A percentile compares a stretch with the other conserved stretches of the same genome.
These are phyloP conservation scores for Penicillium robsamsonii DNA, from an alignment of 495 filamentous ascomycete genomes.

Conservation along the genomic window DNA sequence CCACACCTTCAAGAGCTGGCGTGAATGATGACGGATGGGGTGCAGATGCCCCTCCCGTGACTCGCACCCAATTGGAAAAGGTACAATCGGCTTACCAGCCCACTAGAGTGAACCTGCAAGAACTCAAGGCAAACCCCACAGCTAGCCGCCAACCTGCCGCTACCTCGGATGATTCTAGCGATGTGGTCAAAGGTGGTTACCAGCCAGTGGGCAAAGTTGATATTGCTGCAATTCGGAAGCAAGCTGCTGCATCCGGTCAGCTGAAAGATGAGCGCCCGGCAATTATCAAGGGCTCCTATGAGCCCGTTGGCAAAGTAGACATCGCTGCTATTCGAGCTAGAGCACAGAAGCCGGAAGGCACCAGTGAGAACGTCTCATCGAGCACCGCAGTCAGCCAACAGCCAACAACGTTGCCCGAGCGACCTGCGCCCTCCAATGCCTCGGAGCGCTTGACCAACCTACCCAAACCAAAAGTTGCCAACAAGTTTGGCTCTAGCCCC, in stretches of 20 bases:
- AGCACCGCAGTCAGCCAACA: slow-evolving; percentile 39
- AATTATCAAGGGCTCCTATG: slow-evolving; percentile 85
- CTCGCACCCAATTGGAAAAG: slow-evolving; percentile 85
- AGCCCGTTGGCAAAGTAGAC: slow-evolving; percentile 91
- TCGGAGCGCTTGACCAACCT: slow-evolving; percentile 81
- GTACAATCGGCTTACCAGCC: slow-evolving; percentile 90
- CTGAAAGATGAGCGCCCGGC: slow-evolving; percentile 72
- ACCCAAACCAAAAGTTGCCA: slow-evolving; percentile 91
- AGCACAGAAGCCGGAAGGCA: slow-evolving; percentile 61
- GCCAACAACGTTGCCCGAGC: slow-evolving; percentile 61
- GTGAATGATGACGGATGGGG: slow-evolving; percentile 87
- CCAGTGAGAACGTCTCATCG: slow-evolving; percentile 40
- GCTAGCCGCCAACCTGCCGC: slow-evolving; percentile 40
- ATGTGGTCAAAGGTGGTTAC: slow-evolving; percentile 86
- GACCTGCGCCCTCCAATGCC: slow-evolving; percentile 62
- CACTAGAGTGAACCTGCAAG: slow-evolving; percentile 86
- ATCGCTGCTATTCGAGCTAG: slow-evolving; percentile 86
- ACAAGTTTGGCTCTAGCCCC: slow-evolving; percentile 71
- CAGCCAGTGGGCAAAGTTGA: slow-evolving; percentile 96
- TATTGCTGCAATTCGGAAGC: slow-evolving; percentile 80
- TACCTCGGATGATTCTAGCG: slow-evolving; percentile 38
- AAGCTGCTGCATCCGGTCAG: slow-evolving; percentile 64
- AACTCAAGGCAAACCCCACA: slow-evolving; percentile 65
- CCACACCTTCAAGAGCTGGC: slow-evolving; percentile 44
- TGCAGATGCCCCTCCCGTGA: slow-evolving; percentile 85